Conservation (phyloP, 2,329 filamentous ascomycete species). For the Blastomyces silverae region DNA sequence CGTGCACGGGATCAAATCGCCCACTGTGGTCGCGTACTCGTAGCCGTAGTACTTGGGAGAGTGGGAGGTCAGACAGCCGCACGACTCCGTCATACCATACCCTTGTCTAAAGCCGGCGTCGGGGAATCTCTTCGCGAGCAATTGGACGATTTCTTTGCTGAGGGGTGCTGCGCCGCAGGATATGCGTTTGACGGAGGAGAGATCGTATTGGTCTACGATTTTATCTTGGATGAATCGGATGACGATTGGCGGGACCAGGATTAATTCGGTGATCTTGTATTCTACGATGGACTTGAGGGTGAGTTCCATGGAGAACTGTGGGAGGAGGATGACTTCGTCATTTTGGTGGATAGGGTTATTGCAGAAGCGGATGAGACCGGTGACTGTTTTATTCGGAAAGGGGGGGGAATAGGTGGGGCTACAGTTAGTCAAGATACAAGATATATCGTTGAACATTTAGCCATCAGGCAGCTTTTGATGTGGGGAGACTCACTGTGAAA, state of each 20-base stretch:
- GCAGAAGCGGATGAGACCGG: conserved; percentile 49
- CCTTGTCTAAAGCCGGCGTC: conserved; percentile 54
- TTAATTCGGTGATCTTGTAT: conserved; percentile 50
- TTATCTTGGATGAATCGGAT: conserved; percentile 53
- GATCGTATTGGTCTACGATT: conserved; percentile 35
- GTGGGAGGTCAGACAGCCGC: conserved; percentile 52
- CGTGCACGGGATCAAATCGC: conserved; percentile 42
- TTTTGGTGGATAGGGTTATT: conserved; percentile 59
- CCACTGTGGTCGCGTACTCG: conserved; percentile 46
- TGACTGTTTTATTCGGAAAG: conserved; percentile 32
- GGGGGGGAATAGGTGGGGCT: no score
- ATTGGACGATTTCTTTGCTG: conserved; percentile 23
- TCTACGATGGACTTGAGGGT: conserved; percentile 51
- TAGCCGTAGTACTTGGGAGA: conserved; percentile 46
- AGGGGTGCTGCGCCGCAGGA: conserved; percentile 53
- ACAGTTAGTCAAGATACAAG: background rate
- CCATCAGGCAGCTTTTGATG: background rate
- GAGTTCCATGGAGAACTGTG: conserved; percentile 54
- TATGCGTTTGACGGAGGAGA: conserved; percentile 49
- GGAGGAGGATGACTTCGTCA: conserved; percentile 60
- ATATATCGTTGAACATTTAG: background rate
- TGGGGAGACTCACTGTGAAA: conserved; percentile 45
- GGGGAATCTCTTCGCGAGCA: conserved; percentile 50
- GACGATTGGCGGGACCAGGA: conserved; percentile 55
- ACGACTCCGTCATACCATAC: conserved; percentile 43